These are phyloP conservation scores for Colletotrichum lindemuthianum DNA, from an alignment of 2,329 filamentous ascomycete genomes.

Conservation along the genomic window DNA sequence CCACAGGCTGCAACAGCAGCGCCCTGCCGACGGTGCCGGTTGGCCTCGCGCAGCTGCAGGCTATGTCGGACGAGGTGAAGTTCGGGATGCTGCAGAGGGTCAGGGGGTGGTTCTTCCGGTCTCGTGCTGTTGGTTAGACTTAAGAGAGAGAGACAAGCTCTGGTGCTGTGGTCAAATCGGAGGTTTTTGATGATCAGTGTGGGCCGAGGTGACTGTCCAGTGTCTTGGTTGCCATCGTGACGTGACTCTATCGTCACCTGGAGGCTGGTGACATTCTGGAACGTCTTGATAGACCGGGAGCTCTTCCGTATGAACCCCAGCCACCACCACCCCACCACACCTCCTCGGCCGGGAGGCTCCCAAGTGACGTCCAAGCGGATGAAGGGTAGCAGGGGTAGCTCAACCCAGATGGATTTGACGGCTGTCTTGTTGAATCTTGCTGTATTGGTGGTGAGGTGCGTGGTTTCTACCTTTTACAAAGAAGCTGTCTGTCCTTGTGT, in stretches of 20 bases:
- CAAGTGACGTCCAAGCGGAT: neutral
- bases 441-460: too few relatives aligned
- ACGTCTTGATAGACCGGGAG: slow-evolving; percentile 11
- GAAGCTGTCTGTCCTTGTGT: too few relatives aligned
- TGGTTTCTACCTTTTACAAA: too few relatives aligned
- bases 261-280: too few relatives aligned
- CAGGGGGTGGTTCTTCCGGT: slow-evolving; percentile 13
- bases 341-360: slow-evolving; percentile 1
- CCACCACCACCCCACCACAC: slow-evolving; percentile 8
- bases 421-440: neutral
- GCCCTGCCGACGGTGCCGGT: slow-evolving; percentile 54
- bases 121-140: slow-evolving; percentile 8
- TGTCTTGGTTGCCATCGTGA: neutral
- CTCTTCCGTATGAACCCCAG: neutral
- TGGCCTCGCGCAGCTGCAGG: slow-evolving; percentile 46
- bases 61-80: slow-evolving; percentile 95
- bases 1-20: slow-evolving; percentile 65
- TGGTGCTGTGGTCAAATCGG: slow-evolving; percentile 10
- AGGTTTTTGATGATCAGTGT: slow-evolving; percentile 9
- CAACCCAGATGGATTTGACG: neutral
- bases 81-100: slow-evolving; percentile 63
- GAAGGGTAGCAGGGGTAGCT: slow-evolving; percentile 21
- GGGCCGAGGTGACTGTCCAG: slow-evolving; percentile 1
- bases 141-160: neutral
- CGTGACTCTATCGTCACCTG: neutral